Evolutionary conservation across 2,329 filamentous ascomycete species (phyloP), one percentile per base, ranked within the genome.

Genomic region (Penicillium olsonii): DNA sequence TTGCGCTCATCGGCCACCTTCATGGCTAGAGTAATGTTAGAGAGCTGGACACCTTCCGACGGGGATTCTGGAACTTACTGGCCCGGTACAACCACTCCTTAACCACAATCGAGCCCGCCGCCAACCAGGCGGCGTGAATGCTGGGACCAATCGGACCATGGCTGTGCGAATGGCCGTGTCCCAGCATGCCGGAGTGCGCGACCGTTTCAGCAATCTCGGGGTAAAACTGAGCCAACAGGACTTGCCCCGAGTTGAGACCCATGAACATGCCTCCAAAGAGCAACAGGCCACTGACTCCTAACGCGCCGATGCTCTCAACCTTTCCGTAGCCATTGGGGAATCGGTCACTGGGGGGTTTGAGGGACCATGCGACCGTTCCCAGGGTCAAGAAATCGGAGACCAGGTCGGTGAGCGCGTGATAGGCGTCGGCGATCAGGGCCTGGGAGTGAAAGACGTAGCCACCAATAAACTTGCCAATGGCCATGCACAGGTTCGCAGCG

Each of bases 1-100:
- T 96, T 95, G 69, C 92, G 89, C 73, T 96, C 90, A 62, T 85
- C 85, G 38, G 94, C 94, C 53, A 99, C 84, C 76, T 96, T 97
- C 87, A 97, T 95, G 43, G 90, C 90, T 95, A 48, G 40, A 40
- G 29, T 42, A 42, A 4, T 15, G 41, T 52, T 51, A 60, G 50
- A 48, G 33, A 50, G 40, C 27, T 29, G 12, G 26, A 17, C 3
- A 10, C 20, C 14, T 22, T 34, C 33, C 15, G 15, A 22, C 7
- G 27, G 11, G 31, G 18, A 17, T 44, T 15, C 40, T 10, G 9
- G n/a, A 34, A 83, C 88, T 78, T 84, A 94, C 92, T 99, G 56
- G 92, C 90, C 77, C 88, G 87, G 68, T 97, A 99, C 20, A 99
- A 78, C 90, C 92, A 99, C 73, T 99, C 94, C 74, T 99, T 99